Evolutionary conservation across 208 protist species (phyloP), one percentile per base, ranked within the genome.

Genomic region (Vickermania spadyakhi): DNA sequence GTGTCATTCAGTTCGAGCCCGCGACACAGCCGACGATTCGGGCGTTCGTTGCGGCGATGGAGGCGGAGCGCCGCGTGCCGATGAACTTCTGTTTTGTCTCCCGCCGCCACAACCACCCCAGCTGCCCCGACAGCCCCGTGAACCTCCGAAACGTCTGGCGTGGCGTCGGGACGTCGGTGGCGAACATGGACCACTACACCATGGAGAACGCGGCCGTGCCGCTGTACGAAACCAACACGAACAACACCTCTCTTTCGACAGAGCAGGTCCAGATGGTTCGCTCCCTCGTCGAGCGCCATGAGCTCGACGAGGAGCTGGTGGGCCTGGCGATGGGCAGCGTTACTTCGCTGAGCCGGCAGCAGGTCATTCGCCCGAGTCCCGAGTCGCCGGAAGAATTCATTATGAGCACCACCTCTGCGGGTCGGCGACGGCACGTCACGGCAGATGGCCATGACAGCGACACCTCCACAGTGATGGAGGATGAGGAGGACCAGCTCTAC

Each of bases 61-160:
- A 59, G 42, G 60, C 42, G 51, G 25, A 3, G 30, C 7, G 2
- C 18, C 31, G 49, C 11, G 63, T 54, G 30, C 45, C 31, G 42
- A 62, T 63, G 1, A 27, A 14, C 21, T 23, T 76, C 28, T 56
- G 67, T 27, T 58, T 29, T 0, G 71, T 28, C 7, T 28, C 22
- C 23, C 64, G 21, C 59, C 64, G 62, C 65, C 58, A 60, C 31
- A 64, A 64, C 61, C 58, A 59, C 3, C 60, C 81, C 41, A 73
- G 63, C 56, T 79, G 73, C 29, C 74, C 74, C 4, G 59, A 81
- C 1, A 73, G 71, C 22, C 79, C 80, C 71, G 68, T 81, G 68
- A 70, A 81, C 58, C 75, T 85, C 28, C 73, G 73, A 23, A 57
- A 61, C 30, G 75, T 85, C 49, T 81, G 74, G 75, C 68, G 68